Conservation (phyloP, 495 filamentous ascomycete species). For the Opeltia flavorubescens region DNA sequence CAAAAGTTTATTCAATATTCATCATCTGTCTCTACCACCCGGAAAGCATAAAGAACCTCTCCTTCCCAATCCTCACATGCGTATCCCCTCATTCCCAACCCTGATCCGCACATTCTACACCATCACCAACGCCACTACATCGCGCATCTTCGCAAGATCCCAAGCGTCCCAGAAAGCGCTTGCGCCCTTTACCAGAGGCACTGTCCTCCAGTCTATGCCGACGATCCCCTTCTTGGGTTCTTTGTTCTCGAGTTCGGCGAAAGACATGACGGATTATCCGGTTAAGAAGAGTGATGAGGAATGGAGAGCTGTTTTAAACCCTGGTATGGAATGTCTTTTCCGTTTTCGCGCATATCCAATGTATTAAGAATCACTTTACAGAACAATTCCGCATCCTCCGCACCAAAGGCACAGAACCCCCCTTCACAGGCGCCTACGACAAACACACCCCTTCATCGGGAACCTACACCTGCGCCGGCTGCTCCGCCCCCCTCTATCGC, state of each 20-base stretch:
- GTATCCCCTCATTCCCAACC: constrained; percentile 34
- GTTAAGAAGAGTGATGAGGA: constrained; percentile 66
- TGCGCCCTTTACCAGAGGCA: constrained; percentile 23
- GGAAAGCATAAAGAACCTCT: not conserved
- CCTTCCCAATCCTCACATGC: constrained; percentile 33
- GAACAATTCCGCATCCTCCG: constrained; percentile 92
- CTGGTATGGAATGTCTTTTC: constrained; percentile 37
- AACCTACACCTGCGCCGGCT: constrained; percentile 69
- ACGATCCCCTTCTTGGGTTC: constrained; percentile 64
- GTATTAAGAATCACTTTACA: constrained; percentile 17
- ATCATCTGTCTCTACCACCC: not conserved
- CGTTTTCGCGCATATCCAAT: constrained; percentile 1
- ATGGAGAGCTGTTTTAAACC: constrained; percentile 74
- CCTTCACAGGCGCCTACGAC: constrained; percentile 71
- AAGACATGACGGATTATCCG: constrained; percentile 60
- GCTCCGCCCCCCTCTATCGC: constrained; percentile 75
- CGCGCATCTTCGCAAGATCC: constrained; percentile 10
- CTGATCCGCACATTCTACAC: constrained; percentile 38
- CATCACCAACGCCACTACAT: constrained; percentile 21
- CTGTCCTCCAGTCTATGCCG: constrained; percentile 43
- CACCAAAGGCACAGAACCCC: constrained; percentile 76
- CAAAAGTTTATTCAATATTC: not conserved
- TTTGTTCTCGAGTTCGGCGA: constrained; percentile 46
- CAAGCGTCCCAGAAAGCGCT: constrained; percentile 18
- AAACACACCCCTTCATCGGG: constrained; percentile 64